Evolutionary conservation across 2,329 filamentous ascomycete species (phyloP), one percentile per base, ranked within the genome.

Genomic region (Apiospora kogelbergensis): DNA sequence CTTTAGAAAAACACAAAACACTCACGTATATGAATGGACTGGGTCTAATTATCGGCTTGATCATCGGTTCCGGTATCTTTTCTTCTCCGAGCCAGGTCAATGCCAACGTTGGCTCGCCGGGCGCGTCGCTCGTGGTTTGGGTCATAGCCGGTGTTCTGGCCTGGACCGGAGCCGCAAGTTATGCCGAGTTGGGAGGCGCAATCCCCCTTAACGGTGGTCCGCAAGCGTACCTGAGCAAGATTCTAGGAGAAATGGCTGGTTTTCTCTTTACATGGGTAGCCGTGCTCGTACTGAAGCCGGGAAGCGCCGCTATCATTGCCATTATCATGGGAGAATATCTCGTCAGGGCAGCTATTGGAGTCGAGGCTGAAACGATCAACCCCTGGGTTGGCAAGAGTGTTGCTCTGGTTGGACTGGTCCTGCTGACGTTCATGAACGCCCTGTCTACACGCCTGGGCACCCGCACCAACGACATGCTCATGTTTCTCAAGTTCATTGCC

Each of bases 311-410:
- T 71, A 99, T 99, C 77, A 94, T 99, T 72, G 88, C 95, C 73
- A 98, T 99, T 74, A 98, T 99, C 76, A 98, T 98, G 85, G 96
- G 96, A 57, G 96, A 99, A 81, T 99, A 99, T 78, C 84, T 97
- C n/a, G 93, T 98, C 67, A 88, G 94, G 63, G 95, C 94, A 17
- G 87, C 92, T 57, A 91, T 97, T 69, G 95, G 95, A 10, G 90
- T 94, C n/a, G 93, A 97, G 69, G 93, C 93, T 2, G 90, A 93
- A 75, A 89, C 90, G 30, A 87, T 94, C 68, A 96, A 89, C 76
- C 88, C 90, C 1, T 98, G 95, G 95, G 88, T 98, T 76, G 94
- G 93, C 84, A 99, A 98, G 83, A 88, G 85, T 2, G 93, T 98
- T 41, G 96, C 95, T 1, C 80, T 98, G 70, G 83, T 89, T 9